Evolutionary conservation across 352 stramenopile species (phyloP), one percentile per base, ranked within the genome.

Genomic region (Phytophthora hybrid): DNA sequence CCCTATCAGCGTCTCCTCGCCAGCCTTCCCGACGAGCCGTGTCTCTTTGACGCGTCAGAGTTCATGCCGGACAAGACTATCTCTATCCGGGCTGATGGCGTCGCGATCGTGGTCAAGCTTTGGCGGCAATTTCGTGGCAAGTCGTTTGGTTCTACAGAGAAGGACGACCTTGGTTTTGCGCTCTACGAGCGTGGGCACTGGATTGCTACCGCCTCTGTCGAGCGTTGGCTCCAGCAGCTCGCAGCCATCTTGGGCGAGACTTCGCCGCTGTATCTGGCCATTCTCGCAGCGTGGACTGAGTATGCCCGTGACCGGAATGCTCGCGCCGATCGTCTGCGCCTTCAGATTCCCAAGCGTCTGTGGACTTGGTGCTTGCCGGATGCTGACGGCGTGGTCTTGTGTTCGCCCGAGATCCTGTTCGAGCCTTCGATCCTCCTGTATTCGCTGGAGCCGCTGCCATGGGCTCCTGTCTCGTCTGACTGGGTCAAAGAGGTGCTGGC

Each of bases 351-450:
- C 0, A 19, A 54, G 8, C 39, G 58, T 2, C 44, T 11, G 4
- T 55, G 58, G 41, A 14, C 29, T 1, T 52, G 41, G 39, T 41
- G 39, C 3, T 1, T 55, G 8, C 18, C 14, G 19, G 19, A 37
- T 4, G 9, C 18, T 1, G 16, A 14, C 11, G 39, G 16, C 9
- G 21, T 19, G 21, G 3, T 9, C 5, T 34, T 5, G 3, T 19
- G 3, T 5, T 6, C 23, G 16, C 16, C 58, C 1, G 58, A 55
- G 18, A 16, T 26, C 0, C 5, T 55, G 41, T n/a, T 63, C 21
- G 58, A 63, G 13, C 58, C 58, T 13, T 29, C 31, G 2, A 14
- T 49, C 13, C 56, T 63, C 11, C 19, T 32, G 11, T 63, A 53
- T 9, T 63, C 56, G 37, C 52, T 63, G 19, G 39, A 63, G 39